Evolutionary conservation across 352 stramenopile genomes (phyloP), one percentile per base, ranked within the genome.

Genomic region (Elongisporangium prolatum): DNA sequence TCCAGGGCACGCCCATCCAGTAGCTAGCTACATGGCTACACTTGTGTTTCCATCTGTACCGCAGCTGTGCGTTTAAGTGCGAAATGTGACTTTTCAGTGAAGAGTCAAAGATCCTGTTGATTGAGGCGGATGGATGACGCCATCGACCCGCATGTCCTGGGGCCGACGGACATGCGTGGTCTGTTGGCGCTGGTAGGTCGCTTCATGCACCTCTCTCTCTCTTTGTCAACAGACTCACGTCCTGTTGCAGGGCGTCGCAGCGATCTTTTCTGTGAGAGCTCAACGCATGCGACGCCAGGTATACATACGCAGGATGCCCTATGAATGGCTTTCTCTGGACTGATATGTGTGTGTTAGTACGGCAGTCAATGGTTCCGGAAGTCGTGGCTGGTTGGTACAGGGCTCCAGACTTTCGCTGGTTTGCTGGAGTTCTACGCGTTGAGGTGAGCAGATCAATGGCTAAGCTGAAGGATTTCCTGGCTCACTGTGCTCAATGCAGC

Each of bases 341-440:
- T 44, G 34, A 44, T 44, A 2, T 17, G 28, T 13, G 10, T 44
- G 11, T 4, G 34, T 44, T 44, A 44, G 34, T 44, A 44, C 4
- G 34, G 10, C 9, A 44, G 34, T 13, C 34, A 44, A 11, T 44
- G 34, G 34, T 44, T 44, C 34, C 34, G 10, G 17, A 44, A 44
- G 34, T 13, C 34, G 1, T 44, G 34, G 34, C 34, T 44, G 10
- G 24, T 53, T 3, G 38, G 20, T 14, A 16, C 20, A 7, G 18
- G 17, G 7, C 48, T 68, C 18, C 7, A 49, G 13, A 21, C 16
- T 1, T 3, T 51, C 20, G 57, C 48, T 7, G 24, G 18, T 14
- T 24, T 57, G 2, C 37, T 57, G 25, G 57, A 65, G 16, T 68
- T 68, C 21, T 18, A 65, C 17, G 62, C 62, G 14, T 38, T 68